phyloP scores from a whole-genome alignment of 805 yeast species.

The Alloascoidea africana region DNA sequence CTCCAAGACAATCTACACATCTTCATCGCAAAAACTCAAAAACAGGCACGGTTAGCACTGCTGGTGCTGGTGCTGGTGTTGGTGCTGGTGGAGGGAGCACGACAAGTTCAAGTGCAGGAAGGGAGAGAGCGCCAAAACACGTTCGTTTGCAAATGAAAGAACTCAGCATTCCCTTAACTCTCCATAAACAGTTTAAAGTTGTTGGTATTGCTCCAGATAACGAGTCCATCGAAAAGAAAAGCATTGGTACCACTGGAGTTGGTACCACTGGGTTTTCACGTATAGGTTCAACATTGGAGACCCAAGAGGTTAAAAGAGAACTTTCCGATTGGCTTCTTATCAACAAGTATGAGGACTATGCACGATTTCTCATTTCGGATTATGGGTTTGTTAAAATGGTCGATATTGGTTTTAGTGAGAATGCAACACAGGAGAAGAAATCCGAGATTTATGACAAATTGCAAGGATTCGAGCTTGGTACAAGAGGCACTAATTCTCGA shows the following conservation, averaged over 20 bases:
- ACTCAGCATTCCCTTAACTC: background rate
- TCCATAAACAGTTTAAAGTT: constrained; percentile 1
- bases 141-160: background rate
- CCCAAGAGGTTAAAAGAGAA: background rate
- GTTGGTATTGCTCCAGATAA: background rate
- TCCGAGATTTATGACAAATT: background rate
- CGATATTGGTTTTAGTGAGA: background rate
- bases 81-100: no score
- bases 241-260: background rate
- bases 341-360: background rate
- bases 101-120: no score
- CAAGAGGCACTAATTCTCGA: background rate
- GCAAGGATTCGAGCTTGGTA: background rate
- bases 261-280: background rate
- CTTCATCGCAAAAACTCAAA: no score
- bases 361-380: background rate
- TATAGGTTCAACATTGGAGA: background rate
- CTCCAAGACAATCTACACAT: no score
- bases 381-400: background rate
- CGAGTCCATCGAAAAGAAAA: background rate
- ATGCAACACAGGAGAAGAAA: background rate
- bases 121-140: background rate
- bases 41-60: no score
- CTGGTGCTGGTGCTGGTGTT: no score
- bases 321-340: background rate